A percentile compares a stretch with the other conserved stretches of the same genome.
Conservation (phyloP, 805 yeast species). For the Wickerhamiella azymoides region DNA sequence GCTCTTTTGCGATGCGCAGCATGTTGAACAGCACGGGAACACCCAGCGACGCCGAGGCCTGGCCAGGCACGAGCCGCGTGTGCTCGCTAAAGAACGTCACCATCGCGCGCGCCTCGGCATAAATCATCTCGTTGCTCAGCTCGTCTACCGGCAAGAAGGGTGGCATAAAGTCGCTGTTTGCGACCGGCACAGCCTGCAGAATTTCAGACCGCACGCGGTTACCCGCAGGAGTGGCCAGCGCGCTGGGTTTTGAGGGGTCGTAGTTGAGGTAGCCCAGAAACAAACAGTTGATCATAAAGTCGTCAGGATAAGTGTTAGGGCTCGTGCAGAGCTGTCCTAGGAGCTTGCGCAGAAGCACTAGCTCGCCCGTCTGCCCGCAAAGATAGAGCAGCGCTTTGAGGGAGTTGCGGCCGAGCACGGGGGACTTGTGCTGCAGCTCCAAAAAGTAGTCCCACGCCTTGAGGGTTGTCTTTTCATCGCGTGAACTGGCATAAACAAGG, state of each 20-base stretch:
- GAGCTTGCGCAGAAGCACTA: conserved; percentile 51
- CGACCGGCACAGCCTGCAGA: conserved; percentile 9
- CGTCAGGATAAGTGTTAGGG: conserved; percentile 20
- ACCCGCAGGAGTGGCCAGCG: conserved; percentile 20
- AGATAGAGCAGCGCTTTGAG: conserved; percentile 59
- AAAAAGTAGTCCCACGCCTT: conserved; percentile 71
- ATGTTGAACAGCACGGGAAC: conserved; percentile 26
- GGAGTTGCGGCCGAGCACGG: conserved; percentile 29
- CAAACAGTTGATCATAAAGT: conserved; percentile 22
- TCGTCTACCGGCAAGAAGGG: conserved; percentile 58
- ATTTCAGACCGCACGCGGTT: conserved; percentile 19
- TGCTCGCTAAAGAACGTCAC: conserved; percentile 43
- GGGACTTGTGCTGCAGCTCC: conserved; percentile 33
- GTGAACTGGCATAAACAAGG: conserved; percentile 55
- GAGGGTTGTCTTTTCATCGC: conserved; percentile 32
- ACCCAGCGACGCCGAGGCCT: conserved; percentile 27
- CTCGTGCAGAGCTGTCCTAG: conserved; percentile 21
- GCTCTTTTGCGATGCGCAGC: conserved; percentile 34
- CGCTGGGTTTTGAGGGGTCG: conserved; percentile 19
- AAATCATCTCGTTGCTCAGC: conserved; percentile 30
- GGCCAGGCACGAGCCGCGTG: conserved; percentile 18
- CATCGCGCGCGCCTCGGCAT: conserved; percentile 68
- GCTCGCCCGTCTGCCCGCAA: conserved; percentile 70
- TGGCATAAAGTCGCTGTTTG: conserved; percentile 24
- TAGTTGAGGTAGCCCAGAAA: conserved; percentile 24